Conservation (phyloP, 2,329 filamentous ascomycete species). For the Fusarium illudens region DNA sequence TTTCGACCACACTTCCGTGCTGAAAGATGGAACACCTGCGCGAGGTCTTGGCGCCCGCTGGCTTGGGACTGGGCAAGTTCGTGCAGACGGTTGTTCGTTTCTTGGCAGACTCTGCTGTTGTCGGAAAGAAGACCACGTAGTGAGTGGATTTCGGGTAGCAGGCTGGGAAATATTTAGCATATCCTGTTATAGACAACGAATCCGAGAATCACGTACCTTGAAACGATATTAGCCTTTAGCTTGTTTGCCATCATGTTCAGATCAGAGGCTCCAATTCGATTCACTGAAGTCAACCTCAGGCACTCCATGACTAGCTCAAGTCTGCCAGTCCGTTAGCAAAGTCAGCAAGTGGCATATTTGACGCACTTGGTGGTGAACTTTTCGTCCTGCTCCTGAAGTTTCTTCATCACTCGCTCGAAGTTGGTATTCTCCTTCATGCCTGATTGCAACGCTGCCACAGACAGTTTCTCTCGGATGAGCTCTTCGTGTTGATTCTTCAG, state of each 20-base stretch:
- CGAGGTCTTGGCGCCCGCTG: neutral
- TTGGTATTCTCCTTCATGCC: constrained; percentile 24
- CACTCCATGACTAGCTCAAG: constrained; percentile 22
- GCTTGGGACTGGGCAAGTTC: no score
- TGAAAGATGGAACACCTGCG: no score
- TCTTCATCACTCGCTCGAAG: constrained; percentile 13
- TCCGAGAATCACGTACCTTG: constrained; percentile 17
- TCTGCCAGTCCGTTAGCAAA: constrained; percentile 18
- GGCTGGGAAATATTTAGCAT: constrained; percentile 7
- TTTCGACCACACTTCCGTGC: neutral
- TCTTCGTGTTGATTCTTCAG: constrained; percentile 33
- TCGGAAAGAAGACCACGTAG: no score
- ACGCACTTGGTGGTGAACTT: constrained; percentile 26
- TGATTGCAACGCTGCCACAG: constrained; percentile 6
- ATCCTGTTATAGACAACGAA: neutral
- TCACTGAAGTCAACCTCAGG: neutral
- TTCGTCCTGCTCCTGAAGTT: constrained; percentile 4
- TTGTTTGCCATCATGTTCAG: constrained; percentile 13
- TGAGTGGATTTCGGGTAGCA: constrained; percentile 26
- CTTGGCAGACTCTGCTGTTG: no score
- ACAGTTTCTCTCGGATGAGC: constrained; percentile 11
- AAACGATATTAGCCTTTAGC: constrained; percentile 29
- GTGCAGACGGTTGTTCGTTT: no score
- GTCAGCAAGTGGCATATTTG: neutral
- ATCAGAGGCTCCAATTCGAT: neutral